Evolutionary conservation across 306 rosid genomes (phyloP).

Genomic region (Myrica gale): DNA sequence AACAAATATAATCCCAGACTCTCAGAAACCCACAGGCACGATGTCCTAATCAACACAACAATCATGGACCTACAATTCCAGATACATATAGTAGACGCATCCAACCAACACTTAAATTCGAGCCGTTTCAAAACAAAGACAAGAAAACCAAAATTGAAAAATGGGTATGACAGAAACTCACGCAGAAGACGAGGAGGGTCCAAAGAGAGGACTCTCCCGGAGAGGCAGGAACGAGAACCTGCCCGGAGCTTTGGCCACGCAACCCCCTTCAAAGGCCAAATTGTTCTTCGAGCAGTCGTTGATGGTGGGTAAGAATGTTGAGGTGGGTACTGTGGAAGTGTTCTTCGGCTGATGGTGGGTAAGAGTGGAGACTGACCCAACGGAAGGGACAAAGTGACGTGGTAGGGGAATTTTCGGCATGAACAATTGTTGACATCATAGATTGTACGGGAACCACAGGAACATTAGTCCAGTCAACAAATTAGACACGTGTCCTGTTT

Average conservation of each 20-base stretch:
- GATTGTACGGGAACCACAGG: no score
- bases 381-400: no score
- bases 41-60: not conserved
- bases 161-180: conserved; percentile 26
- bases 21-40: not conserved
- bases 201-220: conserved; percentile 72
- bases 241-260: conserved; percentile 56
- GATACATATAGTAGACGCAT: not conserved
- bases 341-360: no score
- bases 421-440: no score
- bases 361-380: no score
- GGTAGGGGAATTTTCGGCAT: no score
- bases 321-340: no score
- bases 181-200: conserved; percentile 82
- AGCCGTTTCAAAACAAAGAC: not conserved
- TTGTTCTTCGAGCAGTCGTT: conserved; percentile 68
- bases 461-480: no score
- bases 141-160: not conserved
- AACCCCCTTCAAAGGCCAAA: conserved; percentile 33
- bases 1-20: not conserved
- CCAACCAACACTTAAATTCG: conserved; percentile 5
- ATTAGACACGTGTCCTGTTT: no score
- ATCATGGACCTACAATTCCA: not conserved
- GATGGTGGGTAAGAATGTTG: no score
- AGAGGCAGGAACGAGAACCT: conserved; percentile 75